A percentile compares a stretch with the other conserved stretches of the same genome.
phyloP scores from a whole-genome alignment of 306 rosid species.

The Cajanus cajan region DNA sequence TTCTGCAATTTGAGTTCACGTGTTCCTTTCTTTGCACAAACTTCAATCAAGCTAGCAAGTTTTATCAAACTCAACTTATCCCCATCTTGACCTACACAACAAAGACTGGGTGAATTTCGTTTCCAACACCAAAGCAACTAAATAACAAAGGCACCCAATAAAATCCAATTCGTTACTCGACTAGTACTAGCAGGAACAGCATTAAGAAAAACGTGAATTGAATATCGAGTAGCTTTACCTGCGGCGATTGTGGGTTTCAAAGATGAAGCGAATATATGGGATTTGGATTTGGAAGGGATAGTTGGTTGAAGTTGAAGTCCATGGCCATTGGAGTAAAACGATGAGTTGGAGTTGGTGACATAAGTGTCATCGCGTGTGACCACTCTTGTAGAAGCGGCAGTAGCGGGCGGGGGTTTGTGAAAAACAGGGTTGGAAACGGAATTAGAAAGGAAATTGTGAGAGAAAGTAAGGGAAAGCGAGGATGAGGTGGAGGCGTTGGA shows the following conservation, averaged over 20 bases:
- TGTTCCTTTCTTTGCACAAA: constrained; percentile 69
- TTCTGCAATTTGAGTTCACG: constrained; percentile 58
- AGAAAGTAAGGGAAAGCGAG: constrained; percentile 5
- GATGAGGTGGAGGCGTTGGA: constrained; percentile 39
- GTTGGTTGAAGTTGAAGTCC: constrained; percentile 51
- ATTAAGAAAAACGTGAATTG: background rate
- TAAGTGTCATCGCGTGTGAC: constrained; percentile 72
- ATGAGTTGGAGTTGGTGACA: constrained; percentile 52
- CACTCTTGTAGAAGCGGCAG: constrained; percentile 37
- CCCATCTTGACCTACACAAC: constrained; percentile 69
- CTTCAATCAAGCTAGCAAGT: constrained; percentile 78
- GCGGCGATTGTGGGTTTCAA: constrained; percentile 42
- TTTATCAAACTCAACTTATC: constrained; percentile 77
- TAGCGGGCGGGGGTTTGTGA: constrained; percentile 14
- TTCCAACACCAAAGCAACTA: background rate
- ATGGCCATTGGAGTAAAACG: constrained; percentile 48
- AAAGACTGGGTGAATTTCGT: background rate
- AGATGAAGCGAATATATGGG: constrained; percentile 61
- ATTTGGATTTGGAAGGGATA: constrained; percentile 45
- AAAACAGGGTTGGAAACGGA: constrained; percentile 36
- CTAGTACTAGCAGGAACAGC: too few relatives aligned
- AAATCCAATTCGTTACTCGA: too few relatives aligned
- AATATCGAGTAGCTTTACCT: constrained; percentile 37
- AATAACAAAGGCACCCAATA: background rate
- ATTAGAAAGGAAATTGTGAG: constrained; percentile 28